phyloP scores from a whole-genome alignment of 306 rosid species.

The Clitoria ternatea region DNA sequence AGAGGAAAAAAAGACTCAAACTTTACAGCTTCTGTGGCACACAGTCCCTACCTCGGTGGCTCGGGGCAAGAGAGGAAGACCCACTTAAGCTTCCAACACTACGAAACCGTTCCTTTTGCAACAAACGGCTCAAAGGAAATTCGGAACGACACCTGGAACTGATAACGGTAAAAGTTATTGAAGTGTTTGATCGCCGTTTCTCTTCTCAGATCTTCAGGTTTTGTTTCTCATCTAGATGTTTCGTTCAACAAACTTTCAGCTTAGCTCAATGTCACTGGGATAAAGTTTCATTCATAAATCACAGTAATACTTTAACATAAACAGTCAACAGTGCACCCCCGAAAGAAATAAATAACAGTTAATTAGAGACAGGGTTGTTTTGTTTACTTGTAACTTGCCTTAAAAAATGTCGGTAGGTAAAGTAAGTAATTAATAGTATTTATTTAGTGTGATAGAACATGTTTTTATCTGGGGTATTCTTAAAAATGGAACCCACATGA shows the following conservation, averaged over 20 bases:
- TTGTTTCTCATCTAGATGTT: neutral
- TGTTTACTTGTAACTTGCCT: neutral
- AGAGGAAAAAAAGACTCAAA: slow-evolving; percentile 11
- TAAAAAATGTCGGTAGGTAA: slow-evolving; percentile 25
- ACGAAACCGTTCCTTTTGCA: slow-evolving; percentile 27
- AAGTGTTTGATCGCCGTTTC: slow-evolving; percentile 24
- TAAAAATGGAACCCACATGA: slow-evolving; percentile 29
- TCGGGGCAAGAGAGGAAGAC: slow-evolving; percentile 30
- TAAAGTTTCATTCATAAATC: neutral
- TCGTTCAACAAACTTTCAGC: slow-evolving; percentile 24
- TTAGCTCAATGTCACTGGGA: slow-evolving; percentile 18
- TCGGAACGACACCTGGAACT: neutral
- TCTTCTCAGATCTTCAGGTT: slow-evolving; percentile 22
- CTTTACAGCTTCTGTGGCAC: slow-evolving; percentile 16
- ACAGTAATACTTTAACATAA: neutral
- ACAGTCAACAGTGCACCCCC: neutral
- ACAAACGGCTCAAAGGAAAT: slow-evolving; percentile 19
- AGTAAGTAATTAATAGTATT: neutral
- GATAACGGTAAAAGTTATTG: slow-evolving; percentile 27
- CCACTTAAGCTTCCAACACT: slow-evolving; percentile 11
- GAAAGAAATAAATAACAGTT: neutral
- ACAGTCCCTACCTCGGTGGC: neutral
- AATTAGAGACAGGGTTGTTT: neutral
- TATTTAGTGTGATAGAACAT: no score
- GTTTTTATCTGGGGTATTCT: no score